These are phyloP conservation scores for Gymnopilus dilepis DNA, from an alignment of 768 basidiomycete species.

Conservation along the genomic window DNA sequence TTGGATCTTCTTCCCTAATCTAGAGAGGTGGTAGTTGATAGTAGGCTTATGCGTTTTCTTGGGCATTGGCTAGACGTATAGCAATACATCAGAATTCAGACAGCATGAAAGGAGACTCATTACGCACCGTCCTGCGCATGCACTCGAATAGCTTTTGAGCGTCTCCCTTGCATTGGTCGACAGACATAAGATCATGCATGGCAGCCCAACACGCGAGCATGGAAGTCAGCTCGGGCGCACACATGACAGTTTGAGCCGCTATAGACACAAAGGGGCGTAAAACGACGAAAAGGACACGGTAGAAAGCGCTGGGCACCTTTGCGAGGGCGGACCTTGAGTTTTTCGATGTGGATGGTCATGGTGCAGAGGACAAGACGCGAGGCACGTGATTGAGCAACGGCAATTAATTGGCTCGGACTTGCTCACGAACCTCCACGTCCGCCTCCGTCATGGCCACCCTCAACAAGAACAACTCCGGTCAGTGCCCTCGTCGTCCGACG, in stretches of 20 bases:
- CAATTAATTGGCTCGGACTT: conserved; percentile 18
- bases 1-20: conserved; percentile 76
- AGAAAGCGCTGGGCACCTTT: conserved; percentile 56
- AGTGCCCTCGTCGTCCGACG: conserved; percentile 22
- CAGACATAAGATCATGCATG: conserved; percentile 61
- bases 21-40: conserved; percentile 90
- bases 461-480: conserved; percentile 92
- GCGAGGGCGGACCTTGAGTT: conserved; percentile 78
- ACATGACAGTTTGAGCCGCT: conserved; percentile 59
- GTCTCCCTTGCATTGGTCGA: conserved; percentile 57
- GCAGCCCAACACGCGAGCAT: conserved; percentile 93
- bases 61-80: conserved; percentile 58
- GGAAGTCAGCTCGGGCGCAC: conserved; percentile 68
- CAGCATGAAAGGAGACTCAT: neutral
- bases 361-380: conserved; percentile 10
- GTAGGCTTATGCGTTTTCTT: conserved; percentile 73
- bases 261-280: conserved; percentile 16
- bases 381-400: conserved; percentile 18
- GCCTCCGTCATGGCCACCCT: conserved; percentile 42
- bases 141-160: conserved; percentile 74
- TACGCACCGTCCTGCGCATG: conserved; percentile 83
- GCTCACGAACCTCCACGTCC: conserved; percentile 32
- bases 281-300: conserved; percentile 6
- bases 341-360: conserved; percentile 75
- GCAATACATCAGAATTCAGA: neutral